A percentile compares a stretch with the other conserved stretches of the same genome.
Conservation (phyloP, 495 filamentous ascomycete species). For the Beverwykella pulmonaria region DNA sequence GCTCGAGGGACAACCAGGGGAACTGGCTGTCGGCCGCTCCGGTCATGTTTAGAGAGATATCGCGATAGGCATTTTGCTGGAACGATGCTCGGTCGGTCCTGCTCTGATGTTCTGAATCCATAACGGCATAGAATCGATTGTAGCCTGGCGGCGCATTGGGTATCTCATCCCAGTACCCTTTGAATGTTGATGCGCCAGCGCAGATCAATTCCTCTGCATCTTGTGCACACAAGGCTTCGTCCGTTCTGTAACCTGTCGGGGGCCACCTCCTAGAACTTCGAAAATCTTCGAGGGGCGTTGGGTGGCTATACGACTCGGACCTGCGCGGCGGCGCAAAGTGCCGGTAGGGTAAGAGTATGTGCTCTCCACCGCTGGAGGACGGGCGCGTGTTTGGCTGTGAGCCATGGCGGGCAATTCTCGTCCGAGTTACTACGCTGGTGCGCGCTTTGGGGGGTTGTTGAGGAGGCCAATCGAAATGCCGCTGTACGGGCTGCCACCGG, state of each 20-base stretch:
- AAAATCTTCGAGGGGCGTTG: conserved; percentile 34
- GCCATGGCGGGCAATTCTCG: conserved; percentile 31
- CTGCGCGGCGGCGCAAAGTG: conserved; percentile 19
- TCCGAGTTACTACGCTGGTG: conserved; percentile 36
- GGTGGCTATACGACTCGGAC: conserved; percentile 36
- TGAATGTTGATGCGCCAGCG: conserved; percentile 43
- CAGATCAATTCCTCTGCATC: conserved; percentile 44
- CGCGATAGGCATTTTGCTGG: conserved; percentile 37
- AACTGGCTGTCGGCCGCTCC: conserved; percentile 43
- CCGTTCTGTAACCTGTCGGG: conserved; percentile 34
- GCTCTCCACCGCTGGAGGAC: conserved; percentile 32
- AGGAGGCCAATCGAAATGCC: conserved; percentile 11
- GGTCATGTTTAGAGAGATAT: conserved; percentile 44
- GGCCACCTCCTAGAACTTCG: conserved; percentile 41
- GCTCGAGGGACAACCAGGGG: conserved; percentile 68
- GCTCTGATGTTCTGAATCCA: conserved; percentile 37
- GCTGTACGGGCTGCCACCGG: conserved; percentile 34
- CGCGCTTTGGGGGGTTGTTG: conserved; percentile 17
- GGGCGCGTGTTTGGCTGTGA: conserved; percentile 24
- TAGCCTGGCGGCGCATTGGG: conserved; percentile 38
- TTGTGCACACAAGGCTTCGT: conserved; percentile 31
- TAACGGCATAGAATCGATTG: conserved; percentile 42
- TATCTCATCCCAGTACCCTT: conserved; percentile 43
- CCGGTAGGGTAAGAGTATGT: conserved; percentile 17
- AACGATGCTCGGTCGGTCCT: conserved; percentile 39